Evolutionary conservation across 2,329 filamentous ascomycete species (phyloP).

Genomic region (Colletotrichum ledebouriae): DNA sequence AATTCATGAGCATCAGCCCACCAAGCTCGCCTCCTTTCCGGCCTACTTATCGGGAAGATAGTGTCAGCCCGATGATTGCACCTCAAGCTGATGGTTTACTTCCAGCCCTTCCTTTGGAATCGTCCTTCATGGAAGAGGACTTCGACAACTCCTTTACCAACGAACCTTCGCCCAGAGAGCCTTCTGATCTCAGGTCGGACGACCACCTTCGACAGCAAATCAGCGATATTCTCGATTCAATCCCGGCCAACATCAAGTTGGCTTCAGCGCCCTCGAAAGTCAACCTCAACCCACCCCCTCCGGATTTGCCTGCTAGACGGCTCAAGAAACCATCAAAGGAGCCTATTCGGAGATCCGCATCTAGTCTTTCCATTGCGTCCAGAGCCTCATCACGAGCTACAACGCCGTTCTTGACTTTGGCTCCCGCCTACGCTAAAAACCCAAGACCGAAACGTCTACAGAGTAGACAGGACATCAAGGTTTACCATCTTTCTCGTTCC

Average conservation of each 20-base stretch:
- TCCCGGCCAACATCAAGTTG: slow-evolving; percentile 84
- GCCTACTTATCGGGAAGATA: slow-evolving; percentile 27
- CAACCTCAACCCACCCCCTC: slow-evolving; percentile 71
- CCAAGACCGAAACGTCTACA: slow-evolving; percentile 62
- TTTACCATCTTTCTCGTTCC: slow-evolving; percentile 90
- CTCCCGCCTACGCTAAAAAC: slow-evolving; percentile 68
- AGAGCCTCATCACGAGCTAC: slow-evolving; percentile 62
- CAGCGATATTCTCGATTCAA: slow-evolving; percentile 80
- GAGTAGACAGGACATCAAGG: slow-evolving; percentile 81
- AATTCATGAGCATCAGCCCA: slow-evolving; percentile 58
- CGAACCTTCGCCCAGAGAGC: slow-evolving; percentile 52
- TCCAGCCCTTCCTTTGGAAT: slow-evolving; percentile 58
- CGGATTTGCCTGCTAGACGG: slow-evolving; percentile 66
- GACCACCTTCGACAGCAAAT: slow-evolving; percentile 85
- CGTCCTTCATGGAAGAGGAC: slow-evolving; percentile 62
- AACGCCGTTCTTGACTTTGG: slow-evolving; percentile 77
- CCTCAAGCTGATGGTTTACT: slow-evolving; percentile 42
- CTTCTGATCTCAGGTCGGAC: slow-evolving; percentile 61
- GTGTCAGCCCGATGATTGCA: slow-evolving; percentile 35
- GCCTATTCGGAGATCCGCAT: slow-evolving; percentile 61
- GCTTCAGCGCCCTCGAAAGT: slow-evolving; percentile 63
- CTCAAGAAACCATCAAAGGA: slow-evolving; percentile 60
- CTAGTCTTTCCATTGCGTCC: slow-evolving; percentile 59
- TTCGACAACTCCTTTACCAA: slow-evolving; percentile 57
- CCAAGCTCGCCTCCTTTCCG: slow-evolving; percentile 62